Conservation (phyloP, 805 yeast species). For the Lipomyces mesembrius region DNA sequence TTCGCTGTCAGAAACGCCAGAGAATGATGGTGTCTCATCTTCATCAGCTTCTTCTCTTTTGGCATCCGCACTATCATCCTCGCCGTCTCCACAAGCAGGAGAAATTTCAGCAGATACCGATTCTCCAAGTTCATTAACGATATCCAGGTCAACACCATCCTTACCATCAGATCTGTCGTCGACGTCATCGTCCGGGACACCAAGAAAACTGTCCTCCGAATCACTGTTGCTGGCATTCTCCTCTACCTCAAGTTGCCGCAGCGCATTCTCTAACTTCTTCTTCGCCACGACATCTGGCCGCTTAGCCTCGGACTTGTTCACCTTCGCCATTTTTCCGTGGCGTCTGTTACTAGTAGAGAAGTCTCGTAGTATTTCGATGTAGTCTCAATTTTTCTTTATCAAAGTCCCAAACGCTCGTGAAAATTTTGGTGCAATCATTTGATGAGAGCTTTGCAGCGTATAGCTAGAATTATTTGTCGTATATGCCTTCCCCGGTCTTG, state of each 20-base stretch:
- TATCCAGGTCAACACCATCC: constrained; percentile 24
- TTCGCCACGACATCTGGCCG: not conserved
- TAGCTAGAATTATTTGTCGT: not conserved
- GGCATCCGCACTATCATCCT: constrained; percentile 39
- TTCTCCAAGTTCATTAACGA: constrained; percentile 24
- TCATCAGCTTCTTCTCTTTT: constrained; percentile 40
- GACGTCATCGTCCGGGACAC: constrained; percentile 41
- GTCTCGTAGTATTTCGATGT: not conserved
- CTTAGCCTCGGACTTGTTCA: not conserved
- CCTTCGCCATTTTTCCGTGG: not conserved
- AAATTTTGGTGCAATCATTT: not conserved
- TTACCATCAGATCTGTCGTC: constrained; percentile 48
- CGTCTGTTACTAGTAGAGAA: not conserved
- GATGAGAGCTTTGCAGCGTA: not conserved
- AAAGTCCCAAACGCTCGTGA: not conserved
- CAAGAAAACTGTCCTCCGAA: constrained; percentile 38
- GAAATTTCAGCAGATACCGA: not conserved
- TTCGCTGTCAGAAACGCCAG: not conserved
- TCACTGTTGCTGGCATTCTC: constrained; percentile 46
- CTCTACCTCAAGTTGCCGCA: constrained; percentile 42
- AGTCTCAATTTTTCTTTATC: not conserved
- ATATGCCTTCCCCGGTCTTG: not conserved
- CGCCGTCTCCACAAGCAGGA: not conserved
- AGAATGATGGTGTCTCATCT: constrained; percentile 41
- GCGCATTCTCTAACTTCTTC: constrained; percentile 4